Base-by-base conservation (phyloP, 768 basidiomycete species). In the Tulasnella sp. region DNA sequence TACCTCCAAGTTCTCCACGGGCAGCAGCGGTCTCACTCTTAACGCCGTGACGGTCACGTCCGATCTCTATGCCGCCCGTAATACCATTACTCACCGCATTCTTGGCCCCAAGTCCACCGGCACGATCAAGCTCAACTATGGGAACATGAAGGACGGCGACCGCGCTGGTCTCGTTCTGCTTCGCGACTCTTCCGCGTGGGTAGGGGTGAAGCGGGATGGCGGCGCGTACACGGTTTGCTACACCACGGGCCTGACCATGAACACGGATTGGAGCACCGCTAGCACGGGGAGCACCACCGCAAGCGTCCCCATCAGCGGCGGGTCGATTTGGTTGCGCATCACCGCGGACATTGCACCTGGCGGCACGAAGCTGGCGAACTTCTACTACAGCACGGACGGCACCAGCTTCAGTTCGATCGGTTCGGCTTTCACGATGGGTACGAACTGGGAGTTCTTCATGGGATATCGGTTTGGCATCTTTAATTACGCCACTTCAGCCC, bases 381-480 rank as follows among this genome's bases (percentile, higher is more conserved):
- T 52, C 52, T n/a, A 1, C 52, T 52, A 52, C 52, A 52, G 52
- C n/a, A 52, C 24, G 5, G 21, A 52, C 8, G 52, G 52, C 24
- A n/a, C 52, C 12, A 52, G 5, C 12, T 52, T 52, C 24, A 52
- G 14, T 7, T n/a, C 52, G 7, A 52, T 52, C 24, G 52, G 52
- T 52, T 52, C 24, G 21, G 27, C 75, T n/a, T 80, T 78, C 74
- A 71, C 48, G 24, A 76, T 80, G 79, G 36, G 7, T 38, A 80
- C 79, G 21, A 31, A 27, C 18, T 80, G 79, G 78, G 19, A 80
- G 58, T 80, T 76, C 52, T 80, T 80, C 75, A 76, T 80, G 24
- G 79, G 79, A 10, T 77, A 80, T 40, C 79, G 79, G 19, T 80
- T 80, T 40, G 79, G 39, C 19, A 80, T 80, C 38, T 80, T 80